A percentile compares a stretch with the other conserved stretches of the same genome.
Conservation (phyloP, 805 yeast genomes). For the Cyberlindnera suaveolens region DNA sequence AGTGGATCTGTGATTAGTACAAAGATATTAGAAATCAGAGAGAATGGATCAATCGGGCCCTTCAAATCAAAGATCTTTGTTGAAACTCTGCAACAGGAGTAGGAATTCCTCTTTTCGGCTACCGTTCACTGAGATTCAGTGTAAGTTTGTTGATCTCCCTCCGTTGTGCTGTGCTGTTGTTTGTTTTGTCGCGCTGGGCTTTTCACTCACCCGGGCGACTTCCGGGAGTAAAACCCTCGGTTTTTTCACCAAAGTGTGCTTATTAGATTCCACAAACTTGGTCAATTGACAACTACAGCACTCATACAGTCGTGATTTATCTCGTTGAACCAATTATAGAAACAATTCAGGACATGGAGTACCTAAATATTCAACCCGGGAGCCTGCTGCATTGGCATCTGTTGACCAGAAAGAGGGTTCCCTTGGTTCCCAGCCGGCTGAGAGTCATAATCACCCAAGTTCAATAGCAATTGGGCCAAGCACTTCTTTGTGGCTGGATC, state of each 20-base stretch:
- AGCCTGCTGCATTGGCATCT: conserved; percentile 1
- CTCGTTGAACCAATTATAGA: neutral
- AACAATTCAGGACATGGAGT: neutral
- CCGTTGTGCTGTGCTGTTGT: too few species aligned
- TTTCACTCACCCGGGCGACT: neutral
- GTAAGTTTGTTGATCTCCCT: too few species aligned
- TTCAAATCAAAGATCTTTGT: too few species aligned
- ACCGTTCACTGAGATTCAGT: too few species aligned
- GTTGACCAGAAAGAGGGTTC: conserved; percentile 2
- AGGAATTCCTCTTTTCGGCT: too few species aligned
- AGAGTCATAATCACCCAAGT: conserved; percentile 41
- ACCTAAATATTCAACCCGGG: neutral
- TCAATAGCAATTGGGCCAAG: conserved; percentile 72
- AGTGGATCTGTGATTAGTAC: too few species aligned
- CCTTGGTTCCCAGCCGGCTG: conserved; percentile 12
- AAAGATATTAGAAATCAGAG: neutral
- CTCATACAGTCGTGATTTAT: too few species aligned
- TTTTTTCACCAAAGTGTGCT: too few species aligned
- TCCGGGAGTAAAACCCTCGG: neutral
- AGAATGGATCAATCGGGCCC: neutral
- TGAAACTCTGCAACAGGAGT: too few species aligned
- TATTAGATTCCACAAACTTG: too few species aligned
- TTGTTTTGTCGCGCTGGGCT: conserved; percentile 1
- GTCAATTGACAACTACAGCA: too few species aligned
- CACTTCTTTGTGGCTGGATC: conserved; percentile 86